These are phyloP conservation scores for Neofusicoccum umdonicola DNA, from an alignment of 2,329 filamentous ascomycete genomes.

Conservation along the genomic window DNA sequence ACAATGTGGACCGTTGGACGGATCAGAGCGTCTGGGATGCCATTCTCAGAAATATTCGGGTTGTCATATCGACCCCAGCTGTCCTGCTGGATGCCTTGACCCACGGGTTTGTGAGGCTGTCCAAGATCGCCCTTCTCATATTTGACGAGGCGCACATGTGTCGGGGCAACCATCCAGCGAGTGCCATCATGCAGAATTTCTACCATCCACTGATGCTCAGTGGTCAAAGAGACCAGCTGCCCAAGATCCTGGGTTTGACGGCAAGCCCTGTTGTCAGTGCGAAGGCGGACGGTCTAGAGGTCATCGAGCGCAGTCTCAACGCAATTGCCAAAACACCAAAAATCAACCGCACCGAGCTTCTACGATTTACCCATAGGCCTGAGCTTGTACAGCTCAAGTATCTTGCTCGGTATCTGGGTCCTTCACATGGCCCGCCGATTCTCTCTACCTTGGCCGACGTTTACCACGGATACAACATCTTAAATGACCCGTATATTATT, in stretches of 20 bases:
- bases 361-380: conserved; percentile 68
- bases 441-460: conserved; percentile 23
- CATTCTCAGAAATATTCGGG: conserved; percentile 60
- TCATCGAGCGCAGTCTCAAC: conserved; percentile 68
- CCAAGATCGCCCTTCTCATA: conserved; percentile 64
- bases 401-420: neutral
- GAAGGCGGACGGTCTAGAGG: conserved; percentile 54
- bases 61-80: conserved; percentile 78
- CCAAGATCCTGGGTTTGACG: conserved; percentile 73
- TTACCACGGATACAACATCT: conserved; percentile 32
- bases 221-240: conserved; percentile 43
- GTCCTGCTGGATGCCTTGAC: conserved; percentile 70
- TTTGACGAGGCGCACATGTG: conserved; percentile 91
- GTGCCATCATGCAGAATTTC: conserved; percentile 69
- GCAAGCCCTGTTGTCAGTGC: conserved; percentile 72
- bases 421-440: conserved; percentile 17
- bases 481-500: conserved; percentile 40
- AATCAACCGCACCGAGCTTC: conserved; percentile 65
- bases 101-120: conserved; percentile 70
- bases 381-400: conserved; percentile 43
- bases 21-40: conserved; percentile 65
- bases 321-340: conserved; percentile 68
- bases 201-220: conserved; percentile 56
- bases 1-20: conserved; percentile 72
- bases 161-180: conserved; percentile 60